Evolutionary conservation across 257 asterid species (phyloP), one percentile per base, ranked within the genome.

Genomic region (Solanum ossicruentum): DNA sequence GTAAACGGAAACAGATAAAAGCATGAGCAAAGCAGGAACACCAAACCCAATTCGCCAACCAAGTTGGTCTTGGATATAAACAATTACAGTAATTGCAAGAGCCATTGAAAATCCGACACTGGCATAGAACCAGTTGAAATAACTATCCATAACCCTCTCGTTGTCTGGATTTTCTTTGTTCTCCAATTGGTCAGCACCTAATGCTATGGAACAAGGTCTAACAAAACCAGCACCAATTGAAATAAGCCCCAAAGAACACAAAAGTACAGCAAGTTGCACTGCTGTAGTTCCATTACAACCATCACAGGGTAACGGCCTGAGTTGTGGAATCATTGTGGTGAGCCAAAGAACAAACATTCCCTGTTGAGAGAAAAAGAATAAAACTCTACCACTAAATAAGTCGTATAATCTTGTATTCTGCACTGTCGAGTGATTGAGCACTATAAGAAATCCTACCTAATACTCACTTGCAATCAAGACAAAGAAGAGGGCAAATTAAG

Each of bases 11-110:
- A 51, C 60, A 66, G 87, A 84, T 51, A 86, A 45, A 69, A 58
- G 21, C 89, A 80, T 41, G 69, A 87, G 87, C 21, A 80, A 21
- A 56, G 45, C 84, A 26, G 87, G 87, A 26, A 87, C 26, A 10
- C 86, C 87, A 57, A 84, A 87, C 11, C 89, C 89, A 84, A 87
- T 26, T 80, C 21, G 39, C 87, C 89, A 87, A 16, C 85, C 89
- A 26, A 54, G 80, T 36, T 60, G 67, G 2, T 87, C 87, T 65
- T 87, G 87, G 63, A 84, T 80, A 82, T 87, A 87, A 84, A 84
- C 89, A 11, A 84, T 47, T 20, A 80, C 60, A 20, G 89, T 69
- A 36, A 77, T 7, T 12, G 85, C 87, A 80, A 84, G n/a, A 10
- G 81, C 1, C n/a, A 55, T 13, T 70, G 89, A 36, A 17, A 36